Percentiles rank a stretch among this genome's conserved stretches.
Conservation (phyloP, 345 rosid genomes). For the Conringia planisiliqua region DNA sequence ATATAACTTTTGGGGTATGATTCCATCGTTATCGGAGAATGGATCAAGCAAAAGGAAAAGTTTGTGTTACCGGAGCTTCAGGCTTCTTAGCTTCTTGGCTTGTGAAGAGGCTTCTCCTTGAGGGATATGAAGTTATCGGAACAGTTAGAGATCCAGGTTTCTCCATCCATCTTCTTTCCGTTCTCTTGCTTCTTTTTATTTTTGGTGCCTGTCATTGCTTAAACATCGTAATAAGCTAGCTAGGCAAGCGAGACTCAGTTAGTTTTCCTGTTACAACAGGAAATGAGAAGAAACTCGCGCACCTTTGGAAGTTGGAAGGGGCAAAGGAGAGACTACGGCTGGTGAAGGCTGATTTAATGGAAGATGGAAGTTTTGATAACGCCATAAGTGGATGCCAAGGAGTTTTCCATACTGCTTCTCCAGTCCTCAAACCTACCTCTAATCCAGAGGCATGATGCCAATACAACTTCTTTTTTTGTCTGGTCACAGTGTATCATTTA, state of each 20-base stretch:
- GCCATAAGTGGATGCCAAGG: conserved; percentile 79
- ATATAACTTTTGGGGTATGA: neutral
- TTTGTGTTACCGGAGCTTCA: conserved; percentile 88
- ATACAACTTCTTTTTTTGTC: neutral
- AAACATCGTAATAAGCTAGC: neutral
- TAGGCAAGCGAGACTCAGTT: neutral
- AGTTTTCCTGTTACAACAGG: conserved; percentile 30
- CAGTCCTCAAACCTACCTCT: conserved; percentile 65
- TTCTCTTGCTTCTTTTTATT: neutral
- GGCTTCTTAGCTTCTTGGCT: conserved; percentile 95
- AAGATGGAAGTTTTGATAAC: conserved; percentile 74
- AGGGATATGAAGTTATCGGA: conserved; percentile 80
- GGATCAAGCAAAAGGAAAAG: conserved; percentile 50
- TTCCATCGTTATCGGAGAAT: conserved; percentile 5
- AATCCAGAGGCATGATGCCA: conserved; percentile 70
- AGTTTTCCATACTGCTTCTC: conserved; percentile 95
- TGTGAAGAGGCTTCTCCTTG: conserved; percentile 67
- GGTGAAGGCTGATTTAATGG: conserved; percentile 74
- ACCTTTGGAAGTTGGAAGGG: conserved; percentile 74
- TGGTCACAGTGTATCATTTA: neutral
- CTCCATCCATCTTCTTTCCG: neutral
- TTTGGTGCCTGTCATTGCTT: neutral
- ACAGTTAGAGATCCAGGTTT: conserved; percentile 84
- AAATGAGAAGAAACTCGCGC: conserved; percentile 64
- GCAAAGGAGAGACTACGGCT: conserved; percentile 77